These are phyloP conservation scores for Carex arenaria DNA, from an alignment of 202 grass and related monocot genomes.

Conservation along the genomic window DNA sequence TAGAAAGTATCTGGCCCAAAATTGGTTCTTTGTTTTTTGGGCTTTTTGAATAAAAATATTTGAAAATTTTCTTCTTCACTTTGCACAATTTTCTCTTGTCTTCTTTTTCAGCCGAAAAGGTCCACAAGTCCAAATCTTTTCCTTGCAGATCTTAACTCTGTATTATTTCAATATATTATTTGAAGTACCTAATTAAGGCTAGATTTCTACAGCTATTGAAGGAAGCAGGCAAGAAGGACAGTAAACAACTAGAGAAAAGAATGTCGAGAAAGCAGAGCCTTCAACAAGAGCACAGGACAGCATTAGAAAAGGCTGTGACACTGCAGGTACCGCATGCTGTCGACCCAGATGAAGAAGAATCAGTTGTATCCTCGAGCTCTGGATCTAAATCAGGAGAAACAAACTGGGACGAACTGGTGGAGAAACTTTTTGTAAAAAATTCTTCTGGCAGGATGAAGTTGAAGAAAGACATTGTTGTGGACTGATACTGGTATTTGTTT, in stretches of 20 bases:
- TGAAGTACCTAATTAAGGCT: background rate
- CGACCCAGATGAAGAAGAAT: conserved; percentile 38
- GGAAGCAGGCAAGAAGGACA: conserved; percentile 30
- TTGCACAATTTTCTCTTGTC: background rate
- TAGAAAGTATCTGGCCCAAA: background rate
- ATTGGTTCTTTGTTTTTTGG: background rate
- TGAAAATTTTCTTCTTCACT: background rate
- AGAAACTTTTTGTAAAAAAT: conserved; percentile 69
- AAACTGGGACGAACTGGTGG: conserved; percentile 75
- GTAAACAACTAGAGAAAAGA: conserved; percentile 45
- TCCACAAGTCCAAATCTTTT: background rate
- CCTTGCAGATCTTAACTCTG: background rate
- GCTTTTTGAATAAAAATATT: background rate
- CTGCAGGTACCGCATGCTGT: conserved; percentile 66
- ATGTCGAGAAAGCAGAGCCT: conserved; percentile 73
- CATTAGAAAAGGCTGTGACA: conserved; percentile 53
- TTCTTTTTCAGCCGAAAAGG: background rate
- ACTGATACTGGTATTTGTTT: conserved; percentile 12
- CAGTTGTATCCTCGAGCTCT: conserved; percentile 10
- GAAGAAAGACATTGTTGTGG: conserved; percentile 54
- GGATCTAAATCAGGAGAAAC: conserved; percentile 41
- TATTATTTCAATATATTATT: background rate
- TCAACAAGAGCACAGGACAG: conserved; percentile 71
- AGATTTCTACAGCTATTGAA: conserved; percentile 55
- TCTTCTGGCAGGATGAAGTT: conserved; percentile 58